Percentiles rank a stretch among this genome's conserved stretches.
phyloP scores from a whole-genome alignment of 257 asterid species.

The Osmanthus fragrans region DNA sequence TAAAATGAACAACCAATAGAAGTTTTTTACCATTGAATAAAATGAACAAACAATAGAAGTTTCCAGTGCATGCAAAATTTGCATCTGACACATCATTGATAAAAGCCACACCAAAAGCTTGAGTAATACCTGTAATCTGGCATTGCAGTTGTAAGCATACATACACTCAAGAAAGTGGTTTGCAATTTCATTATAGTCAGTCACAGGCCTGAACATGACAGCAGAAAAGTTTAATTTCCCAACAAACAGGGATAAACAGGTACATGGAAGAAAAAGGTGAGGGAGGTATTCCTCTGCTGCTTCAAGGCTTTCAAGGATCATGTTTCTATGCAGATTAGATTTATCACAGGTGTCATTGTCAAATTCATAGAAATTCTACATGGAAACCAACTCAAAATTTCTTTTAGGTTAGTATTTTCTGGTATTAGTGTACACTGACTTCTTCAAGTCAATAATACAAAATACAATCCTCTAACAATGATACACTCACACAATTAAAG shows the following conservation, averaged over 20 bases:
- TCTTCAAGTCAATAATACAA: slow-evolving; percentile 1
- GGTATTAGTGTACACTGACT: slow-evolving; percentile 9
- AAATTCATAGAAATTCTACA: not conserved
- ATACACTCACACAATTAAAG: not conserved
- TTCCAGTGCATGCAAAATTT: slow-evolving; percentile 6
- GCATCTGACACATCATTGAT: slow-evolving; percentile 7
- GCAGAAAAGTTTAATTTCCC: slow-evolving; percentile 1
- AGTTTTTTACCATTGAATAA: not conserved
- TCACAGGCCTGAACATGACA: slow-evolving; percentile 60
- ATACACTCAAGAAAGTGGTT: slow-evolving; percentile 75
- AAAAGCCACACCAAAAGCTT: not conserved
- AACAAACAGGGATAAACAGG: not conserved
- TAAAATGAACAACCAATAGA: slow-evolving; percentile 20
- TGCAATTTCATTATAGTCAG: slow-evolving; percentile 72
- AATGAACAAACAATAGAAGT: slow-evolving; percentile 1
- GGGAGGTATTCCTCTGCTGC: not conserved
- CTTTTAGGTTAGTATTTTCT: not conserved
- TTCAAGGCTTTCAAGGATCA: not conserved
- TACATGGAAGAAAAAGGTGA: not conserved
- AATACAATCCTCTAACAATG: not conserved
- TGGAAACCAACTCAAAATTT: not conserved
- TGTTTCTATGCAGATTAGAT: not conserved
- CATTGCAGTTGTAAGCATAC: slow-evolving; percentile 50
- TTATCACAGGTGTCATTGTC: not conserved
- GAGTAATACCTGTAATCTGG: slow-evolving; percentile 51